A percentile compares a stretch with the other conserved stretches of the same genome.
Conservation (phyloP, 108 stramenopile genomes). For the Phaeodactylum tricornutum region DNA sequence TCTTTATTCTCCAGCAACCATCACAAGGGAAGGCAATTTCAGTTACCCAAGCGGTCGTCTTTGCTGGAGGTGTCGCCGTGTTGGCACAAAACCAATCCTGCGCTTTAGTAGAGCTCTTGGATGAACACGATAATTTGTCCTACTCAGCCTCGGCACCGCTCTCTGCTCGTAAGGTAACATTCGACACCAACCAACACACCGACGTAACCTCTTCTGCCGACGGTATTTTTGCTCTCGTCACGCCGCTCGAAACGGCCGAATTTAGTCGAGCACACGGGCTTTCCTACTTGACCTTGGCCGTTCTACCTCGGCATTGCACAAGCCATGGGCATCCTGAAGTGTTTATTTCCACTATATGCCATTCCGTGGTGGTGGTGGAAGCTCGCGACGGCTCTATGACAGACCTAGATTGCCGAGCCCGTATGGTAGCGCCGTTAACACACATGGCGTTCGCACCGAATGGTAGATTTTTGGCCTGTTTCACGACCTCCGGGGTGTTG, state of each 20-base stretch:
- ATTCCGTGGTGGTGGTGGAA: slow-evolving; percentile 63
- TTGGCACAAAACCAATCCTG: slow-evolving; percentile 46
- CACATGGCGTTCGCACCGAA: slow-evolving; percentile 89
- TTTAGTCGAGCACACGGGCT: slow-evolving; percentile 21
- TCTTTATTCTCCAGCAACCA: slow-evolving; percentile 37
- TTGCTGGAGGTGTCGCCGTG: slow-evolving; percentile 71
- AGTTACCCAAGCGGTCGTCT: slow-evolving; percentile 49
- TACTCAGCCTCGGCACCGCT: slow-evolving; percentile 49
- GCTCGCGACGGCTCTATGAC: slow-evolving; percentile 28
- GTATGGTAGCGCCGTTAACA: slow-evolving; percentile 67
- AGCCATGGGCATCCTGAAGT: slow-evolving; percentile 64
- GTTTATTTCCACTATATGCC: slow-evolving; percentile 68
- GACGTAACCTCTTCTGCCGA: neutral
- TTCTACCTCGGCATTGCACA: slow-evolving; percentile 53
- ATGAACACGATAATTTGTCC: slow-evolving; percentile 61
- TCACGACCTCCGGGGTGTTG: slow-evolving; percentile 72
- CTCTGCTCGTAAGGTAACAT: slow-evolving; percentile 22
- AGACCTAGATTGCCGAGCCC: slow-evolving; percentile 74
- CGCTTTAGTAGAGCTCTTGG: slow-evolving; percentile 69
- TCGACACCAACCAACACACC: neutral
- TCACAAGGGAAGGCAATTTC: slow-evolving; percentile 21
- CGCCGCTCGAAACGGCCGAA: slow-evolving; percentile 47
- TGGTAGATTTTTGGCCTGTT: slow-evolving; percentile 92
- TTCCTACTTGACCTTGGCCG: slow-evolving; percentile 53
- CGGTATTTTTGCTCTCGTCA: slow-evolving; percentile 44